phyloP scores from a whole-genome alignment of 2,329 filamentous ascomycete genomes.

The Fusarium chlamydosporum region DNA sequence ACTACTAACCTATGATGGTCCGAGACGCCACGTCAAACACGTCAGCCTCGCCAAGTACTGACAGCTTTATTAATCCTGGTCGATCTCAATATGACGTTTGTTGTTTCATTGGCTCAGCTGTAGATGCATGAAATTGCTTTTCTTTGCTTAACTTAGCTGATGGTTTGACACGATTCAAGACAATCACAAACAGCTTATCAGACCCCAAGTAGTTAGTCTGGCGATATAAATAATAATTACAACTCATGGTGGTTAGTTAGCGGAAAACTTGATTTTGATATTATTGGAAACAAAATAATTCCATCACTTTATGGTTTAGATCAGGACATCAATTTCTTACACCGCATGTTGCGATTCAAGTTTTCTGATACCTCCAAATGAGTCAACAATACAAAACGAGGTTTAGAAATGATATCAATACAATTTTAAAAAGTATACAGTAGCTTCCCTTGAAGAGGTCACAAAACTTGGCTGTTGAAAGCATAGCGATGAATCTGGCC shows the following conservation, averaged over 20 bases:
- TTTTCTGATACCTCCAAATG: no score
- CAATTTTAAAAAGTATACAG: no score
- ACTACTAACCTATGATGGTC: background rate
- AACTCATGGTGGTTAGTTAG: background rate
- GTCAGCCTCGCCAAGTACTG: conserved; percentile 45
- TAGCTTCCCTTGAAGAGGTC: background rate
- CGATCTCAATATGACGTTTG: conserved; percentile 32
- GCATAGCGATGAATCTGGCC: background rate
- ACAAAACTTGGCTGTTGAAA: background rate
- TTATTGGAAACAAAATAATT: background rate
- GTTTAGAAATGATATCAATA: background rate
- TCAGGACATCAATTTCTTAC: background rate
- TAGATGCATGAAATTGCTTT: conserved; percentile 28
- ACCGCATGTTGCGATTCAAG: no score
- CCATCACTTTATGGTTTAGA: background rate
- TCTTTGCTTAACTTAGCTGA: background rate
- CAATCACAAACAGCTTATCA: background rate
- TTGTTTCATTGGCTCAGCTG: conserved; percentile 35
- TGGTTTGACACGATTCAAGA: conserved; percentile 21
- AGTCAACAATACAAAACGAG: background rate
- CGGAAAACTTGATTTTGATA: background rate
- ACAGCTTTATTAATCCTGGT: conserved; percentile 7
- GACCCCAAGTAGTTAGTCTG: conserved; percentile 3
- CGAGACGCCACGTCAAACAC: conserved; percentile 43
- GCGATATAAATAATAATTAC: background rate